A percentile compares a stretch with the other conserved stretches of the same genome.
Evolutionary conservation across 345 rosid species (phyloP).

Genomic region (Bruguiera sexangula): DNA sequence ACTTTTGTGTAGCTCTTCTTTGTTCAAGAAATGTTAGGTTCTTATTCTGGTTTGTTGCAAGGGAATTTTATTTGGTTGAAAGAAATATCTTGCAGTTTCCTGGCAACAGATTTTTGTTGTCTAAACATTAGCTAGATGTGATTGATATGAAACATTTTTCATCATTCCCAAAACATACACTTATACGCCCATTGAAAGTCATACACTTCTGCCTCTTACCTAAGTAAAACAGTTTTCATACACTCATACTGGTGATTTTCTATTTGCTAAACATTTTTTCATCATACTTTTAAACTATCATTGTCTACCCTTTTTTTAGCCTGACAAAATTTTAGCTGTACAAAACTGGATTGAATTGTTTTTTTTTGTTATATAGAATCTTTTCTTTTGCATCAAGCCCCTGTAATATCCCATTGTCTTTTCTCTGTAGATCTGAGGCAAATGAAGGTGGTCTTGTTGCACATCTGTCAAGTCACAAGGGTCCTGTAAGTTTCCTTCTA

Average conservation of each 20-base stretch:
- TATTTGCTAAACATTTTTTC: slow-evolving; percentile 2
- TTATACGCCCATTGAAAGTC: too few species aligned
- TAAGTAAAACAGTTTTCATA: too few species aligned
- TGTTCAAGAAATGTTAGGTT: not conserved
- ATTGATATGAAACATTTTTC: not conserved
- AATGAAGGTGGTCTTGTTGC: slow-evolving; percentile 62
- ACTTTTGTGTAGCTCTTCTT: not conserved
- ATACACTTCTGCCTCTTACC: too few species aligned
- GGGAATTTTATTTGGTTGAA: not conserved
- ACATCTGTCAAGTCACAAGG: slow-evolving; percentile 78
- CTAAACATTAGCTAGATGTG: not conserved
- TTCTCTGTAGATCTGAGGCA: slow-evolving; percentile 50
- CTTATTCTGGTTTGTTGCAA: not conserved
- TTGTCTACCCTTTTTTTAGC: too few species aligned
- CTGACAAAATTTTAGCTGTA: too few species aligned
- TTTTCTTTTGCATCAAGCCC: not conserved
- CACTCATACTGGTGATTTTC: not conserved
- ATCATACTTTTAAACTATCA: not conserved
- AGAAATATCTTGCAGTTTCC: not conserved
- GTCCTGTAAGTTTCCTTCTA: slow-evolving; percentile 71
- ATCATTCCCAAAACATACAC: too few species aligned
- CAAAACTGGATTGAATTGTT: too few species aligned
- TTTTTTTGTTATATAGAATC: not conserved
- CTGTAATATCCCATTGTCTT: not conserved
- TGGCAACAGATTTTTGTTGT: not conserved